Percentiles rank a stretch among this genome's conserved stretches.
Conservation (phyloP, 345 rosid species). For the Hibiscus trionum region DNA sequence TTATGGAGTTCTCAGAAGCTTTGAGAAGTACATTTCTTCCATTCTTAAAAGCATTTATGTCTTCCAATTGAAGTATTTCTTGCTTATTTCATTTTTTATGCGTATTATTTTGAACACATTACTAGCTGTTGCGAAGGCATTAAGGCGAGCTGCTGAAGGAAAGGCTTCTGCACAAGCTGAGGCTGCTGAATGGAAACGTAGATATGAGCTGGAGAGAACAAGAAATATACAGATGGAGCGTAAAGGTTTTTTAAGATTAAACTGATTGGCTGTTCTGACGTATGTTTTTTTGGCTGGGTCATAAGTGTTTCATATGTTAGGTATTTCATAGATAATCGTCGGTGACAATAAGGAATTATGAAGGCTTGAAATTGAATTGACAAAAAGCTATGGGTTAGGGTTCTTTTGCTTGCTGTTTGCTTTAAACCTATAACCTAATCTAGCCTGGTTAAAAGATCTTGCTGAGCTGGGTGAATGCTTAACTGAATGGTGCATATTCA, state of each 20-base stretch:
- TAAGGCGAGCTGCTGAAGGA: constrained; percentile 92
- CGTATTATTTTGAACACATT: constrained; percentile 8
- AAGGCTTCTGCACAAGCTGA: constrained; percentile 97
- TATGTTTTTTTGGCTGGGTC: not conserved
- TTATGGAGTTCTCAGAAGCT: constrained; percentile 90
- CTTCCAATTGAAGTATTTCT: constrained; percentile 5
- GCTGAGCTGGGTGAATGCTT: not conserved
- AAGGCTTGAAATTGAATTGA: not conserved
- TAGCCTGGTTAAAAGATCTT: not conserved
- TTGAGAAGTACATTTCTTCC: constrained; percentile 61
- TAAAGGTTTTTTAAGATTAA: constrained; percentile 47
- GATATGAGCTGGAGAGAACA: constrained; percentile 75
- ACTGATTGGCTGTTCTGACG: constrained; percentile 1
- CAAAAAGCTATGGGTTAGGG: not conserved
- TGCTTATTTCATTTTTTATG: constrained; percentile 4
- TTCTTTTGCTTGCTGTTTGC: not conserved
- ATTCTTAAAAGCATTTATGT: constrained; percentile 7
- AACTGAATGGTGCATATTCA: not conserved
- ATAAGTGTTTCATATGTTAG: constrained; percentile 8
- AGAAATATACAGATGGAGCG: constrained; percentile 39
- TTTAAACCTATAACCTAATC: constrained; percentile 8
- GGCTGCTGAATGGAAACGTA: constrained; percentile 97
- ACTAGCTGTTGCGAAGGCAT: constrained; percentile 94
- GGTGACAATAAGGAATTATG: not conserved
- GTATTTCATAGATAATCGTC: not conserved